Conservation (phyloP, 768 basidiomycete genomes). For the Pholiota molesta region DNA sequence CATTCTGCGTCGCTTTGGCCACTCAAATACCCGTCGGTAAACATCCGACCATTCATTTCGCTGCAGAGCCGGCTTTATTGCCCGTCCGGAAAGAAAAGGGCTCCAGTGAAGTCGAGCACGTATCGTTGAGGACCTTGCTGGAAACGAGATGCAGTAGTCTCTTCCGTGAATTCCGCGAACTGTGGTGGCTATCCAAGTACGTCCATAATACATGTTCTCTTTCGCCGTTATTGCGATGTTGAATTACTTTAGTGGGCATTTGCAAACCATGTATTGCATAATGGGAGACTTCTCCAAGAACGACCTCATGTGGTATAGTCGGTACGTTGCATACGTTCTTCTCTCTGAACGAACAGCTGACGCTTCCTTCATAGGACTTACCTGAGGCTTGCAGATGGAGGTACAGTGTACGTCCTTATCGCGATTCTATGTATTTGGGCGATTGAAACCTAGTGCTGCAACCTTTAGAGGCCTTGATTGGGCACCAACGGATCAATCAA, state of each 20-base stretch:
- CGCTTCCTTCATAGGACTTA: slow-evolving; percentile 4
- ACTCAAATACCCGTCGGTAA: slow-evolving; percentile 23
- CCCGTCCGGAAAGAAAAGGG: slow-evolving; percentile 32
- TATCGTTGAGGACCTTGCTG: slow-evolving; percentile 41
- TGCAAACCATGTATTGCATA: slow-evolving; percentile 65
- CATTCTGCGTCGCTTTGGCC: slow-evolving; percentile 34
- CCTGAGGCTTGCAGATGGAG: slow-evolving; percentile 59
- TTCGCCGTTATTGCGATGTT: neutral
- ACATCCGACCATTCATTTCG: slow-evolving; percentile 40
- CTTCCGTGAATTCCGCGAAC: slow-evolving; percentile 43
- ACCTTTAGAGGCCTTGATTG: slow-evolving; percentile 63
- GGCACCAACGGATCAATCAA: slow-evolving; percentile 49
- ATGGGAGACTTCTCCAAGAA: slow-evolving; percentile 61
- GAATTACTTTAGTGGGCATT: slow-evolving; percentile 49
- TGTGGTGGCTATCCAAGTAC: slow-evolving; percentile 55
- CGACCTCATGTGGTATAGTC: slow-evolving; percentile 58
- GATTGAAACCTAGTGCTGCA: neutral
- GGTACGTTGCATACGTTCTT: slow-evolving; percentile 35
- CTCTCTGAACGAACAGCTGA: neutral
- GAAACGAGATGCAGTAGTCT: slow-evolving; percentile 47
- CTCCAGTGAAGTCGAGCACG: slow-evolving; percentile 28
- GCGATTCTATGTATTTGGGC: neutral
- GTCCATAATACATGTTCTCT: slow-evolving; percentile 17
- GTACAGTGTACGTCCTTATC: slow-evolving; percentile 54
- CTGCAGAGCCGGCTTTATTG: slow-evolving; percentile 39